Evolutionary conservation across 306 rosid species (phyloP), one percentile per base, ranked within the genome.

Genomic region (Sophora flavescens): DNA sequence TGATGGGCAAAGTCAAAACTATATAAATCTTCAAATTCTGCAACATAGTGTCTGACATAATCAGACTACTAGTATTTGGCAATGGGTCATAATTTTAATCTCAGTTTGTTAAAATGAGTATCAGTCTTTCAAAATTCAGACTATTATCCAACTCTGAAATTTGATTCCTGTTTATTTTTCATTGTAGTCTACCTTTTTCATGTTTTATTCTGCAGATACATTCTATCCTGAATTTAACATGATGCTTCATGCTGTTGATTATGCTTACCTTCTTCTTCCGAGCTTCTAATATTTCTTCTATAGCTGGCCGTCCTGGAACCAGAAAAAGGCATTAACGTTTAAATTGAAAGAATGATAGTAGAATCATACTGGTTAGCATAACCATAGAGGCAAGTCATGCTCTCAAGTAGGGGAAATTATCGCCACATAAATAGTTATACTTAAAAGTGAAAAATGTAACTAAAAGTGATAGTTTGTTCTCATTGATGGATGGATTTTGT

Each of bases 291-390:
- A 95, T 85, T 75, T 92, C 91, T 76, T 89, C 93, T 1, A 95
- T 76, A 18, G 99, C 87, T 0, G 90, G 96, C 47, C 97, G 88
- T 47, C 99, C 99, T 95, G 83, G 72, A 78, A 80, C 17, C 36
- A 76, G 52, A 71, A 67, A 44, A 50, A 13, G 28, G 32, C 38
- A 72, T 50, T 42, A 47, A 61, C 6, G 36, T n/a, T 26, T 33
- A 13, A 45, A 36, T 33, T 44, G 26, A 74, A 30, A 62, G 16
- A 28, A 74, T 22, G 18, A 51, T 5, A 51, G 41, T 61, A 64
- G 42, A 66, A 65, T 9, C 69, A 66, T 58, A 77, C 50, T 26
- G 13, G 38, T 51, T 5, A 75, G 70, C 64, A 50, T 68, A 64
- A 63, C 57, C 48, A 62, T 17, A 26, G 47, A 45, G 47, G 36